Percentiles rank a stretch among this genome's conserved stretches.
These are phyloP conservation scores for Penicillium sp. DNA, from an alignment of 2,329 filamentous ascomycete genomes.

Conservation along the genomic window DNA sequence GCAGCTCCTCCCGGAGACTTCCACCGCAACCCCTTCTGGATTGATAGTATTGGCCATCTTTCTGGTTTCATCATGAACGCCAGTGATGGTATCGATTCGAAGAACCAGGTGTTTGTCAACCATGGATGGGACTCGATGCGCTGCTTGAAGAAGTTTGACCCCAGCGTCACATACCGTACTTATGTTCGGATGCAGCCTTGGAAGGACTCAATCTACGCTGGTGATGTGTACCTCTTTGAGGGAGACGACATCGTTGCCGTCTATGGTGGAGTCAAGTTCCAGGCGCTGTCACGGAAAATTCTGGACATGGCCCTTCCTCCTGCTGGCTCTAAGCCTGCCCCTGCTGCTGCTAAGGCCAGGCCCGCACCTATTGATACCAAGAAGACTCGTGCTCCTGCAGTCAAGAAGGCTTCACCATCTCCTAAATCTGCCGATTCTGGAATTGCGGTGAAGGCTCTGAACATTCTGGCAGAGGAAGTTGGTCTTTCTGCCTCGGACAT, in stretches of 20 bases:
- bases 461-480: constrained; percentile 48
- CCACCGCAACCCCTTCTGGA: constrained; percentile 61
- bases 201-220: constrained; percentile 55
- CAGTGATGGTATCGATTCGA: constrained; percentile 59
- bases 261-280: constrained; percentile 51
- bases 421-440: constrained; percentile 32
- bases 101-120: constrained; percentile 62
- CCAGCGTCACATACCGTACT: constrained; percentile 57
- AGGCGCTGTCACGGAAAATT: constrained; percentile 42
- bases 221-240: constrained; percentile 63
- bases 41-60: constrained; percentile 59
- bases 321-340: constrained; percentile 25
- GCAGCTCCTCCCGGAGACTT: constrained; percentile 58
- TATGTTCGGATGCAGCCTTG: constrained; percentile 62
- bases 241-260: constrained; percentile 60
- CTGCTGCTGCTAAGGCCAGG: constrained; percentile 16
- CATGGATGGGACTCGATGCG: constrained; percentile 64
- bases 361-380: constrained; percentile 28
- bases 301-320: constrained; percentile 45
- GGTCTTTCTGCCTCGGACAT: constrained; percentile 61
- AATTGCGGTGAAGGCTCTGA: constrained; percentile 36
- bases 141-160: constrained; percentile 54
- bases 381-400: constrained; percentile 27
- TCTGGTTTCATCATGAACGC: constrained; percentile 63
- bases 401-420: constrained; percentile 25